Percentiles rank a stretch among this genome's conserved stretches.
Evolutionary conservation across 2,329 filamentous ascomycete species (phyloP).

Genomic region (Colletotrichum sp.): DNA sequence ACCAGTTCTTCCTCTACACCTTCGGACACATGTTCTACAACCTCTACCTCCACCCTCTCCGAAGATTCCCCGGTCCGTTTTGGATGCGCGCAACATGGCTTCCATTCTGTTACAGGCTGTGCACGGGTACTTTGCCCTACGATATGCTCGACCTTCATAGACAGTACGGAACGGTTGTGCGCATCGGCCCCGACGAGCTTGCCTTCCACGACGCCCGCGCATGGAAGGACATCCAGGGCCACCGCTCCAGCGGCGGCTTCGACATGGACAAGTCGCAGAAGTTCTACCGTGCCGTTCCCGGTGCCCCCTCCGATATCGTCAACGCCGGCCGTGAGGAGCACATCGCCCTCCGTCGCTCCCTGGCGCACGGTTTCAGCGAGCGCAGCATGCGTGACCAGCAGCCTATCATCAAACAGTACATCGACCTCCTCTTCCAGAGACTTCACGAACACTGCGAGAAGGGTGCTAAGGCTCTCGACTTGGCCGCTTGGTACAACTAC

Average conservation of each 20-base stretch:
- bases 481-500: conserved; percentile 31
- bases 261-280: conserved; percentile 17
- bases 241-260: conserved; percentile 18
- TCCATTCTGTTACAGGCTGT: conserved; percentile 1
- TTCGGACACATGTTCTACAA: conserved; percentile 25
- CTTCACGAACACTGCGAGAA: conserved; percentile 33
- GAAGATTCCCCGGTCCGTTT: conserved; percentile 31
- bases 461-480: conserved; percentile 21
- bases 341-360: conserved; percentile 8
- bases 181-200: conserved; percentile 51
- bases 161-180: conserved; percentile 49
- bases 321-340: conserved; percentile 10
- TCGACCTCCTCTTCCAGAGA: conserved; percentile 40
- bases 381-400: conserved; percentile 28
- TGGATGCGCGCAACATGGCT: conserved; percentile 10
- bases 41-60: conserved; percentile 34
- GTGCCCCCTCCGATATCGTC: conserved; percentile 20
- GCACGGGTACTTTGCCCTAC: conserved; percentile 28
- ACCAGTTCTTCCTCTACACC: neutral
- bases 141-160: conserved; percentile 37
- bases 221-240: conserved; percentile 47
- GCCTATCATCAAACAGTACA: conserved; percentile 37
- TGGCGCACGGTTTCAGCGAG: conserved; percentile 28
- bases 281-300: conserved; percentile 9
- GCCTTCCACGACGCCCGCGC: conserved; percentile 41